Base-by-base conservation (phyloP, 441 rosid genomes). In the Syzygium malaccense region DNA sequence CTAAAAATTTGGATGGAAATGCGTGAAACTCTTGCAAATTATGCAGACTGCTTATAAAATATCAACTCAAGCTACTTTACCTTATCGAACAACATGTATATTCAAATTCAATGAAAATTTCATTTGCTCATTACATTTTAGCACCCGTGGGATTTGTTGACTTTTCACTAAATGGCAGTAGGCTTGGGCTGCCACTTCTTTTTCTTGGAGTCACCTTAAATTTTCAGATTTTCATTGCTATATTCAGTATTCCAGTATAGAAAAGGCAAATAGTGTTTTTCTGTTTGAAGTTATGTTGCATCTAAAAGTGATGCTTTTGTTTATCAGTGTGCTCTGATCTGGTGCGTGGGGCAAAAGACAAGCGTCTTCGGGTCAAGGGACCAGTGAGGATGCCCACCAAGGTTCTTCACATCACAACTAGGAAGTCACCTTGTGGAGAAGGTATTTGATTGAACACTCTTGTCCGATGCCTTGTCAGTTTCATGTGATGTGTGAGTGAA, bases 371-470 rank as follows among this genome's bases (percentile, higher is more conserved):
- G 91, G 97, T 96, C 4, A 96, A 96, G 94, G 98, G 98, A 91
- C 98, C 98, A 0, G 98, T 95, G 91, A 95, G 97, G 89, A 96
- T 95, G 95, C 98, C 98, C 7, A 95, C 98, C 84, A 96, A 95
- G 91, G 95, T 93, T 93, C 98, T 96, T 87, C 91, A 91, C 92
- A 96, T 96, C 30, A 95, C 98, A 56, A 96, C 98, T 30, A 93
- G 98, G 91, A 96, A 96, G 90, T 89, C 98, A 54, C 98, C 98
- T 41, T 96, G 98, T 91, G 98, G 98, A 85, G 98, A 96, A 96
- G 98, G 98, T 96, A 93, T n/a, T 84, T 75, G 1, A 41, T 75
- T 2, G n/a, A 41, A 6, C 26, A 41, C n/a, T 41, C 20, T 28
- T 41, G 83, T 26, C n/a, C n/a, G 11, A 75, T 75, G 51, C 51